Base-by-base conservation (phyloP, 768 basidiomycete species). In the Macrolepiota albuminosa region DNA sequence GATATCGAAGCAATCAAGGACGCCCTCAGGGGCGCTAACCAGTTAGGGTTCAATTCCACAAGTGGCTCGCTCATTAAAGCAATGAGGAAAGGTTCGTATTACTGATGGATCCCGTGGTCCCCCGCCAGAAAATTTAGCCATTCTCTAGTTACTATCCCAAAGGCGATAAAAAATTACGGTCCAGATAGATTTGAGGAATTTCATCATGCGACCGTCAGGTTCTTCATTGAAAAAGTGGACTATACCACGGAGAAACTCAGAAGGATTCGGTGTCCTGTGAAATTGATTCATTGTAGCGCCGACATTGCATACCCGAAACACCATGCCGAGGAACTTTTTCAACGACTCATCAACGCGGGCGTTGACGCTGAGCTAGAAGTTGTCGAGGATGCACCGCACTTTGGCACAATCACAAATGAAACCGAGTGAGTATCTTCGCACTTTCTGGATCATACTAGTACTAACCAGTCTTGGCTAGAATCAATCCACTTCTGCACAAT, bases 271-370 rank as follows among this genome's bases (percentile, higher is more conserved):
- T 70, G 70, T 54, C 75, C 75, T 2, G 65, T 77, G 1, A 63
- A 66, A 26, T 60, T 78, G 9, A 61, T 76, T 2, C 72, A 76
- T 50, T 74, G 75, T 61, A 59, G 61, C 13, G 68, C 58, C 9
- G 77, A 77, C 49, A 69, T 78, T 45, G 75, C 73, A 10, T 77
- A 77, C 58, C 68, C 69, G 4, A 18, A 73, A 3, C 45, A 64
- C 26, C 68, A 64, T 49, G 54, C 60, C 3, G 65, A 72, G 39
- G 69, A 73, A 47, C 66, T 75, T 8, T 62, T 62, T 9, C 60
- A 64, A 29, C 49, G 54, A 29, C 61, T 76, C 36, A 36, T 64
- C 24, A 60, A 65, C 31, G 72, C 72, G 2, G 71, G 68, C 0
- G 54, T 76, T 4, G 48, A 70, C 8, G 74, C 67, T 11, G 64